Evolutionary conservation across 768 basidiomycete genomes (phyloP).

Genomic region (Boletus huronensis): DNA sequence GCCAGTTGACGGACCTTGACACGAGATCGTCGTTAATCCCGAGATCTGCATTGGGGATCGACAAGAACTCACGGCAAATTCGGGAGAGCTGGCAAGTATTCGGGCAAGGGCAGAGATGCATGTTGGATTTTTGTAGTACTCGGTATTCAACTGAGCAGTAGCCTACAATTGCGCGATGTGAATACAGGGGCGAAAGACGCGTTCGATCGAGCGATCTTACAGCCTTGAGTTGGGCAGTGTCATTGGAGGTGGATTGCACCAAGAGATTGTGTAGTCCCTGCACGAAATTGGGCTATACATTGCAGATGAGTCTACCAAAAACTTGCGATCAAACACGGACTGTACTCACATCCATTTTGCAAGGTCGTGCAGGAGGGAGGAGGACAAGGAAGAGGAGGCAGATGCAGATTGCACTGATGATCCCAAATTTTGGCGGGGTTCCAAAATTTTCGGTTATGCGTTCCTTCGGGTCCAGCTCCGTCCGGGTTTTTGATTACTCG

Average conservation of each 20-base stretch:
- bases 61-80: slow-evolving; percentile 63
- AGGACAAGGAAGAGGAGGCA: slow-evolving; percentile 28
- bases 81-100: slow-evolving; percentile 82
- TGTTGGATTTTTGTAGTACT: slow-evolving; percentile 87
- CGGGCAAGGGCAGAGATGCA: slow-evolving; percentile 90
- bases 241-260: slow-evolving; percentile 73
- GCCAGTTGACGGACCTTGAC: slow-evolving; percentile 90
- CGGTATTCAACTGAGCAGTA: slow-evolving; percentile 84
- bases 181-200: slow-evolving; percentile 18
- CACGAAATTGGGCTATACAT: slow-evolving; percentile 60
- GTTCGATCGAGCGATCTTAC: slow-evolving; percentile 49
- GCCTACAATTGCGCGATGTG: slow-evolving; percentile 50
- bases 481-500: too few species aligned
- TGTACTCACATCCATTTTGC: slow-evolving; percentile 31
- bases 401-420: slow-evolving; percentile 29
- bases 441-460: slow-evolving; percentile 28
- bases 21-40: slow-evolving; percentile 4
- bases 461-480: too few species aligned
- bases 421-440: slow-evolving; percentile 59
- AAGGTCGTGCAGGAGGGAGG: slow-evolving; percentile 22
- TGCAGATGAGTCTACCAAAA: slow-evolving; percentile 3
- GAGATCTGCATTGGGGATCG: slow-evolving; percentile 7
- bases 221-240: slow-evolving; percentile 85
- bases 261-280: slow-evolving; percentile 84
- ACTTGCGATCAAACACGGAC: neutral